Evolutionary conservation across 805 yeast genomes (phyloP).

Genomic region (Metahyphopichia silvanorum): DNA sequence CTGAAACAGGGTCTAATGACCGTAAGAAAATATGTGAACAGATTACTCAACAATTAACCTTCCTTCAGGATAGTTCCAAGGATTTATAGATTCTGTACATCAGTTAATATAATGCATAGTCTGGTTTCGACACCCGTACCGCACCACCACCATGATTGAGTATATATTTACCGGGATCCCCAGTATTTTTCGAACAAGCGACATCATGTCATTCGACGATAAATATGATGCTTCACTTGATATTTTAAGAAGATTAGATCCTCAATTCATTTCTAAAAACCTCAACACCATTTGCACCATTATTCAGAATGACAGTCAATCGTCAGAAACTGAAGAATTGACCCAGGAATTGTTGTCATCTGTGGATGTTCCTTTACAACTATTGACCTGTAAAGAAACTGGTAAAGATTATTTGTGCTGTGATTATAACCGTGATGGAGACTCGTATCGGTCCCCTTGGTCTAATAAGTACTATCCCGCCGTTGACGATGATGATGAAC

Average conservation of each 20-base stretch:
- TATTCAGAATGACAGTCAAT: constrained; percentile 16
- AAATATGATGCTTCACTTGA: constrained; percentile 39
- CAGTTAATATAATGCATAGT: too few species aligned
- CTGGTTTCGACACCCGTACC: too few species aligned
- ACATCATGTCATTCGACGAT: constrained; percentile 26
- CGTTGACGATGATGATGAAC: constrained; percentile 54
- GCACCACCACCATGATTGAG: too few species aligned
- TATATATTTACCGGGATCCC: too few species aligned
- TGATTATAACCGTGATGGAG: constrained; percentile 95
- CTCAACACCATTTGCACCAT: constrained; percentile 35
- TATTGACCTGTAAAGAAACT: constrained; percentile 45
- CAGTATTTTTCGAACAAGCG: too few species aligned
- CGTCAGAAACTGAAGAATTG: constrained; percentile 39
- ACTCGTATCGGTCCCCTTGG: constrained; percentile 90
- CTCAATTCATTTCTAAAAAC: constrained; percentile 29
- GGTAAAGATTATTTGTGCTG: constrained; percentile 78
- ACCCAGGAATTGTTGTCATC: constrained; percentile 86
- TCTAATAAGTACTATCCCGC: constrained; percentile 66
- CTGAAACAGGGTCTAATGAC: constrained; percentile 15
- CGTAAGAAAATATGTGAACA: constrained; percentile 21
- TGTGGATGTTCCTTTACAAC: constrained; percentile 78
- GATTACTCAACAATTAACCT: constrained; percentile 20
- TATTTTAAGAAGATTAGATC: constrained; percentile 40
- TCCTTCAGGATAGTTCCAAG: too few species aligned
- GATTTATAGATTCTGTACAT: too few species aligned